Conservation (phyloP, 2,329 filamentous ascomycete genomes). For the Pseudogymnoascus sp. region DNA sequence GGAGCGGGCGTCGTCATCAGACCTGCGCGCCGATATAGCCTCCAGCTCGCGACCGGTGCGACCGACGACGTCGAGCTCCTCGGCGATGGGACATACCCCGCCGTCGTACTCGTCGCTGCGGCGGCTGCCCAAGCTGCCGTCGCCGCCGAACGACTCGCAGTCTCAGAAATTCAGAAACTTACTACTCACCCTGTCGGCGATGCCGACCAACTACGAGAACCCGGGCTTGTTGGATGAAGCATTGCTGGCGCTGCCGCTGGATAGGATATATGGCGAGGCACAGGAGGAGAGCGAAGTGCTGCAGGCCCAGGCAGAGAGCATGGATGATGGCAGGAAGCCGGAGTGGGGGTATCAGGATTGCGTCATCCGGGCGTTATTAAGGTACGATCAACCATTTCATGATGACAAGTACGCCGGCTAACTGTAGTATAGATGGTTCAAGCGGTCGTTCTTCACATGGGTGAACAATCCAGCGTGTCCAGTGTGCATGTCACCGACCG, state of each 20-base stretch:
- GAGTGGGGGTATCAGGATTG: conserved; percentile 98
- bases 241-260: conserved; percentile 73
- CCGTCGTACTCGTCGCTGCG: conserved; percentile 53
- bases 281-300: conserved; percentile 88
- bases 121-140: conserved; percentile 62
- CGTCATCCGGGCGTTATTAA: conserved; percentile 77
- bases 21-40: conserved; percentile 36
- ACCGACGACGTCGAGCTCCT: conserved; percentile 40
- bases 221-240: conserved; percentile 90
- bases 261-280: conserved; percentile 85
- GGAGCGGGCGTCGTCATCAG: conserved; percentile 43
- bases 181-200: conserved; percentile 75
- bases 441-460: conserved; percentile 88
- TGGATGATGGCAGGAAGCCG: conserved; percentile 68
- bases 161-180: conserved; percentile 73
- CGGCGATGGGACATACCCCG: conserved; percentile 33
- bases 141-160: conserved; percentile 61
- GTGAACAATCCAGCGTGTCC: conserved; percentile 90
- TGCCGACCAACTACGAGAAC: conserved; percentile 92
- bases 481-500: conserved; percentile 71
- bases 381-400: conserved; percentile 39
- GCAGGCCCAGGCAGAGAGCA: conserved; percentile 77
- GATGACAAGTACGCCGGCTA: conserved; percentile 15
- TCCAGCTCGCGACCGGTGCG: conserved; percentile 28
- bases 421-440: conserved; percentile 67